Percentiles rank a stretch among this genome's conserved stretches.
Evolutionary conservation across 2,329 filamentous ascomycete species (phyloP).

Genomic region (Seiridium unicorne): DNA sequence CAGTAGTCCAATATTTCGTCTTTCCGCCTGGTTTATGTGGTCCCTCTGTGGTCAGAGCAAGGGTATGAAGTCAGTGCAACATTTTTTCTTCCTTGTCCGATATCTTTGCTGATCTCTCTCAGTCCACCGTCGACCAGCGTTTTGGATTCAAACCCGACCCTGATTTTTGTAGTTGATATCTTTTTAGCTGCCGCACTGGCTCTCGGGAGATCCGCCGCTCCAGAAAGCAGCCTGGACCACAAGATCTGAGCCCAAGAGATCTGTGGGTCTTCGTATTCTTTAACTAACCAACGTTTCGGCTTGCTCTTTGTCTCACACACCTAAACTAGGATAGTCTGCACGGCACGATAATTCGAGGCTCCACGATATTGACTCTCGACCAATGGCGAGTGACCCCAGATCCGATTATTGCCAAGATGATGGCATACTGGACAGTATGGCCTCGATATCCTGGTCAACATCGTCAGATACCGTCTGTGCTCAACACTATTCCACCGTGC

Average conservation of each 20-base stretch:
- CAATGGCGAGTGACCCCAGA: background rate
- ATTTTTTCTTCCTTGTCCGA: background rate
- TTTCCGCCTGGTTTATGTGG: background rate
- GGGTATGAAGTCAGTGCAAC: background rate
- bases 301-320: constrained; percentile 1
- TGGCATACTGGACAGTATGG: constrained; percentile 1
- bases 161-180: background rate
- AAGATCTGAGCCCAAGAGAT: constrained; percentile 1
- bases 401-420: background rate
- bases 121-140: constrained; percentile 1
- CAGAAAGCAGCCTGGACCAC: background rate
- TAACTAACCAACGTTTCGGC: constrained; percentile 3
- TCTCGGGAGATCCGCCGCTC: background rate
- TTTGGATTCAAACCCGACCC: background rate
- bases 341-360: constrained; percentile 2
- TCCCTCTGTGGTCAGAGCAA: background rate
- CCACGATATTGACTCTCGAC: background rate
- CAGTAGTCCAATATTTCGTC: background rate
- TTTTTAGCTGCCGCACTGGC: constrained; percentile 2
- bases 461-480: constrained; percentile 1
- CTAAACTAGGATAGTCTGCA: constrained; percentile 1
- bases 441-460: background rate
- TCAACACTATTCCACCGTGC: background rate
- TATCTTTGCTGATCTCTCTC: background rate
- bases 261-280: constrained; percentile 3